Percentiles rank a stretch among this genome's conserved stretches.
Conservation (phyloP, 345 rosid species). For the Laguncularia racemosa region DNA sequence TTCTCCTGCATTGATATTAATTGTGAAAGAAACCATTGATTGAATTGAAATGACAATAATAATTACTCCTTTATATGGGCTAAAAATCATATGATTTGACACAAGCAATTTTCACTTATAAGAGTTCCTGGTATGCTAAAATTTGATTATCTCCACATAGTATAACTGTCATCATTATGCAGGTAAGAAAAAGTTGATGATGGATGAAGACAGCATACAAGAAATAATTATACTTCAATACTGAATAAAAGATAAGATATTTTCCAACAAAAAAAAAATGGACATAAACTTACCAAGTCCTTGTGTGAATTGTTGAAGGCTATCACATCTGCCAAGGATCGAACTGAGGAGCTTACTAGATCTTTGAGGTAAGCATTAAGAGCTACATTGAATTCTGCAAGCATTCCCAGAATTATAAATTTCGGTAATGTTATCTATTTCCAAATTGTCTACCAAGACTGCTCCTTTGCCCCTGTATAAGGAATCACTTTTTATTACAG, state of each 20-base stretch:
- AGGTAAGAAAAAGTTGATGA: background rate
- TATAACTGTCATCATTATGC: background rate
- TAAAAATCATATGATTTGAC: background rate
- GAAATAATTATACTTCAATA: background rate
- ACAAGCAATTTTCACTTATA: background rate
- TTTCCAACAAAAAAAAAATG: background rate
- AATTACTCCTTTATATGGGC: no score
- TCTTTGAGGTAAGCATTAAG: slow-evolving; percentile 39
- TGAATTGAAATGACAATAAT: background rate
- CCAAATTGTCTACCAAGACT: slow-evolving; percentile 31
- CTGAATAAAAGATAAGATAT: background rate
- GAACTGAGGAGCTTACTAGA: slow-evolving; percentile 41
- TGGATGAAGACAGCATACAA: background rate
- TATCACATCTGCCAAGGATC: slow-evolving; percentile 52
- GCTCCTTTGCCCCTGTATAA: slow-evolving; percentile 44
- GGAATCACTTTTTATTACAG: background rate
- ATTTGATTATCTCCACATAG: no score
- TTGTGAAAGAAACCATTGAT: background rate
- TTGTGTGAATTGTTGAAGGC: slow-evolving; percentile 37
- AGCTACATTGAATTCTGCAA: slow-evolving; percentile 51
- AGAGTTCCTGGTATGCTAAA: background rate
- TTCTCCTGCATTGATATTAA: slow-evolving; percentile 35
- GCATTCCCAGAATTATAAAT: slow-evolving; percentile 6
- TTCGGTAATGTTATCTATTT: slow-evolving; percentile 26
- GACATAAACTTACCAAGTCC: slow-evolving; percentile 24